These are phyloP conservation scores for Ustilago curta DNA, from an alignment of 1,284 basidiomycete genomes.

Conservation along the genomic window DNA sequence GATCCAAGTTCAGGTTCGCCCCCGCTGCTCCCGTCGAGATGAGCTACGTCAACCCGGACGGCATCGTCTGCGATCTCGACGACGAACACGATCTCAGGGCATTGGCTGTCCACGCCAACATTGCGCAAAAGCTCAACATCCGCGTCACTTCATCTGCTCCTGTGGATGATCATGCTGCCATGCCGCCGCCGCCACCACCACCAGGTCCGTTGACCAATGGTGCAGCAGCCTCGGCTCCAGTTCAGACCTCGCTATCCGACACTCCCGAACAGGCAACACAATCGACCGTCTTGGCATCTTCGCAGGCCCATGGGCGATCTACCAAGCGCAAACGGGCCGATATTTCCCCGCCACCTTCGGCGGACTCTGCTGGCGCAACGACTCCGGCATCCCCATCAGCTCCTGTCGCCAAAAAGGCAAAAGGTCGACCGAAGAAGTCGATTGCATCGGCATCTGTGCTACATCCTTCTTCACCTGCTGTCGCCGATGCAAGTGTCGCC, in stretches of 20 bases:
- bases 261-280: background rate
- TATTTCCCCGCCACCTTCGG: constrained; percentile 16
- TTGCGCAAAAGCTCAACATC: constrained; percentile 39
- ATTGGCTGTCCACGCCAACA: constrained; percentile 46
- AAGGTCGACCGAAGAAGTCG: constrained; percentile 5
- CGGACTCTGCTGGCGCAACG: background rate
- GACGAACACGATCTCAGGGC: constrained; percentile 55
- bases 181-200: background rate
- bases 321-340: constrained; percentile 30
- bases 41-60: constrained; percentile 53
- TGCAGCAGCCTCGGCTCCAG: background rate
- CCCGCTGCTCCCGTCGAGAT: constrained; percentile 34
- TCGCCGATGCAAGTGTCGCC: background rate
- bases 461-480: background rate
- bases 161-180: background rate
- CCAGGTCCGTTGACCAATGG: constrained; percentile 3
- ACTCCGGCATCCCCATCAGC: constrained; percentile 14
- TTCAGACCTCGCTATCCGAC: background rate
- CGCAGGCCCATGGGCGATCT: constrained; percentile 8
- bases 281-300: background rate
- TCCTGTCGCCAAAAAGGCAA: constrained; percentile 26
- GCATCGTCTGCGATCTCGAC: constrained; percentile 48
- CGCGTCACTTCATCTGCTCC: constrained; percentile 23
- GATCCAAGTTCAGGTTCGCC: constrained; percentile 39
- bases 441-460: background rate